Evolutionary conservation across 148 eudicot species (phyloP), one percentile per base, ranked within the genome.

Genomic region (Camellia granthamiana): DNA sequence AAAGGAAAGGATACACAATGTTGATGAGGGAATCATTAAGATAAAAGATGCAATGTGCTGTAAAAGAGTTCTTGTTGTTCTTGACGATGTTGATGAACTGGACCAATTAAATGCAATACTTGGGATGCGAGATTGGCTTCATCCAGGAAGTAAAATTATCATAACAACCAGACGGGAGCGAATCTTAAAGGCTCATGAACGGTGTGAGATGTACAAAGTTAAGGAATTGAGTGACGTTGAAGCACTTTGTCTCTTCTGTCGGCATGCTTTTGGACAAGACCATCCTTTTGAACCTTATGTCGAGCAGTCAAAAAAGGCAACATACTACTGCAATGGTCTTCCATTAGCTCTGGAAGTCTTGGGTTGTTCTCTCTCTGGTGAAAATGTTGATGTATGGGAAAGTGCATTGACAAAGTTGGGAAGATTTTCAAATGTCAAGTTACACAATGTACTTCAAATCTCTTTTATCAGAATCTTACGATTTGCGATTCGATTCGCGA

Each of bases 61-160:
- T 51, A 77, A 77, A 77, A 77, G 80, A 49, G 44, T 77, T 63
- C 9, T 77, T 6, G 23, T 77, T 65, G 72, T 77, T 44, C 80
- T 77, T 65, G 80, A 77, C 65, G 80, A 77, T 38, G 80, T 77
- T 21, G 19, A 77, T 49, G 44, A 77, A 0, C 7, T 19, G 21
- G 80, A 65, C 21, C 71, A 65, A 65, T 19, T 77, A 14, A 65
- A 74, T 4, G 19, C 47, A 30, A 55, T 74, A 14, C 15, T 74
- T 56, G 77, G 77, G n/a, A 11, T 4, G 42, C 56, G 18, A 43
- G 79, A 76, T 38, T 62, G 41, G 69, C 7, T 76, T 76, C 18
- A 44, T 9, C 69, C 55, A 60, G 79, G 79, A 61, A 76, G 69
- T 63, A 76, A 76, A 19, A 76, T 76, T 47, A 65, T 76, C 12